Evolutionary conservation across 169 alveolate species (phyloP).

Genomic region (Theileria sp.): DNA sequence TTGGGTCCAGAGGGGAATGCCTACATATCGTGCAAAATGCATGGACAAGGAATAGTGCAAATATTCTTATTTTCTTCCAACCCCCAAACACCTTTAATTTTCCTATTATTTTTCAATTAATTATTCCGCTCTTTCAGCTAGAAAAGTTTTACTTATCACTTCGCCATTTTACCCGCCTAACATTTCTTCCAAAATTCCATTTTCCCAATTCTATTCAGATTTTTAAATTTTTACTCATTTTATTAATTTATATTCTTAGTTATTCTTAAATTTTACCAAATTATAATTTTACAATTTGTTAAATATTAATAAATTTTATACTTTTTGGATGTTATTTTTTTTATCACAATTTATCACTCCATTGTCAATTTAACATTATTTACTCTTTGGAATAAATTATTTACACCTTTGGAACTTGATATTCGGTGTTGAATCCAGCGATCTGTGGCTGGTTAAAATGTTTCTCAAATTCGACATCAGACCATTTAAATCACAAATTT

Average conservation of each 20-base stretch:
- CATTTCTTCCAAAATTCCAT: not conserved
- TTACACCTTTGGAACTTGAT: not conserved
- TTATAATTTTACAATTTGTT: no score
- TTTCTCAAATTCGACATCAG: not conserved
- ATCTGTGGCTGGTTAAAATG: not conserved
- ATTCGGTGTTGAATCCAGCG: not conserved
- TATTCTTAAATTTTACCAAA: not conserved
- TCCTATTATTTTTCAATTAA: not conserved
- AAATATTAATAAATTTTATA: no score
- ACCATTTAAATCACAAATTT: not conserved
- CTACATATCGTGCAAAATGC: conserved; percentile 19
- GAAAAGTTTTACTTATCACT: not conserved
- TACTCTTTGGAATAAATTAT: not conserved
- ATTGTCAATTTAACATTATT: no score
- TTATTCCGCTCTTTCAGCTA: not conserved
- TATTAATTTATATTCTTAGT: no score
- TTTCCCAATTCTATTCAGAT: not conserved
- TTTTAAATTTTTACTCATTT: not conserved
- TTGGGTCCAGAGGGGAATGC: not conserved
- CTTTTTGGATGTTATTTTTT: not conserved
- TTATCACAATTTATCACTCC: no score
- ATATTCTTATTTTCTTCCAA: not conserved
- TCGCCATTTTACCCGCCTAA: not conserved
- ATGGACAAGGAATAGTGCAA: not conserved
- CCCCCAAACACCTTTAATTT: not conserved